phyloP scores from a whole-genome alignment of 2,329 filamentous ascomycete species.

The Beauveria australis region DNA sequence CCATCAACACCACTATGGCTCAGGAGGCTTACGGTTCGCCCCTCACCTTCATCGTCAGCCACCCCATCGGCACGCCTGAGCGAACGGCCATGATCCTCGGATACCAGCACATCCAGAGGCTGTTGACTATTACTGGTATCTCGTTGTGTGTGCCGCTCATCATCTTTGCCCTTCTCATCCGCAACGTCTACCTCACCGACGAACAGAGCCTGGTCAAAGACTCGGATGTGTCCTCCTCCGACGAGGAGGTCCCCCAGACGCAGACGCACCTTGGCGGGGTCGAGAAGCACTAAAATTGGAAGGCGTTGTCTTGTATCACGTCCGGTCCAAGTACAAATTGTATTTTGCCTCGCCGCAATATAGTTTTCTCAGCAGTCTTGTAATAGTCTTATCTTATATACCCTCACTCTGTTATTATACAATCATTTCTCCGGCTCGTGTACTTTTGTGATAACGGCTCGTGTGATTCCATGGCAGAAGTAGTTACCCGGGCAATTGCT shows the following conservation, averaged over 20 bases:
- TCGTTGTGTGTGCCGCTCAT: slow-evolving; percentile 41
- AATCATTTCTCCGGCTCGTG: background rate
- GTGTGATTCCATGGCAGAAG: too few species aligned
- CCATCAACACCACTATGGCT: slow-evolving; percentile 27
- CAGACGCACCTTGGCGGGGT: slow-evolving; percentile 2
- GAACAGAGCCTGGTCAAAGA: slow-evolving; percentile 34
- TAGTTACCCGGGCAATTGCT: too few species aligned
- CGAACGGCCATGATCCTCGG: slow-evolving; percentile 33
- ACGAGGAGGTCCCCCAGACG: slow-evolving; percentile 11
- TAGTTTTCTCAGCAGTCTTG: background rate
- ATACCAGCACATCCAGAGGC: slow-evolving; percentile 38
- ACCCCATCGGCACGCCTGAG: slow-evolving; percentile 34
- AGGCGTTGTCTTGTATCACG: background rate
- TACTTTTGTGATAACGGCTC: background rate
- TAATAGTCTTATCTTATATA: slow-evolving; percentile 4
- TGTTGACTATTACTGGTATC: slow-evolving; percentile 40
- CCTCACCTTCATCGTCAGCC: slow-evolving; percentile 21
- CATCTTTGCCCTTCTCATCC: slow-evolving; percentile 31
- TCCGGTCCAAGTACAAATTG: background rate
- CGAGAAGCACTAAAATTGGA: background rate
- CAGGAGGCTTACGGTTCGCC: slow-evolving; percentile 24
- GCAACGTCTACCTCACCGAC: slow-evolving; percentile 38
- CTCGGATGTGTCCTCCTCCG: slow-evolving; percentile 11
- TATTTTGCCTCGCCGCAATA: background rate
- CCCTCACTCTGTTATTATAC: background rate